phyloP scores from a whole-genome alignment of 1,284 basidiomycete genomes.

The Agaricales sp. region DNA sequence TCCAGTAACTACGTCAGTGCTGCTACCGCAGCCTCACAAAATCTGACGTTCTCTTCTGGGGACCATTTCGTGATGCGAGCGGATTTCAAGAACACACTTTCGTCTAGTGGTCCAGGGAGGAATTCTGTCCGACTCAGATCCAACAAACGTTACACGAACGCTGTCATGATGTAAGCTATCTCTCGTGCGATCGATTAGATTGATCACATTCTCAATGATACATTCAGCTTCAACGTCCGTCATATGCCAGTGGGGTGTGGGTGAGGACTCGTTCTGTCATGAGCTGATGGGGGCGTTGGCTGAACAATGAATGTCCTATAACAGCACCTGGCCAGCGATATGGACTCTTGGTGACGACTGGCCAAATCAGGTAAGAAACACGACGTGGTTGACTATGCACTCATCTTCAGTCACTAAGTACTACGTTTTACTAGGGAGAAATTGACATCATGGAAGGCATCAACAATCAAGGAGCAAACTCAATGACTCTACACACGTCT shows the following conservation, averaged over 20 bases:
- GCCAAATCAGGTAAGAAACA: slow-evolving; percentile 30
- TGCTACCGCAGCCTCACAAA: slow-evolving; percentile 30
- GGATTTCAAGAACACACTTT: slow-evolving; percentile 37
- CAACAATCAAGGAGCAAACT: slow-evolving; percentile 45
- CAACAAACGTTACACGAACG: slow-evolving; percentile 38
- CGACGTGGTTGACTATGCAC: background rate
- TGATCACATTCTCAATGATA: background rate
- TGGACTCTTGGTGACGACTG: slow-evolving; percentile 39
- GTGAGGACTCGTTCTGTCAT: slow-evolving; percentile 25
- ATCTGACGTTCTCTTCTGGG: slow-evolving; percentile 35
- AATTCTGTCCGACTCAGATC: slow-evolving; percentile 49
- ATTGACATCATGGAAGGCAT: slow-evolving; percentile 65
- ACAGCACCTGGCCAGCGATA: slow-evolving; percentile 43
- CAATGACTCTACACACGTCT: slow-evolving; percentile 54
- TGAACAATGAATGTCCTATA: no score
- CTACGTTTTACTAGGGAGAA: slow-evolving; percentile 33
- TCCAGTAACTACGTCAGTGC: slow-evolving; percentile 42
- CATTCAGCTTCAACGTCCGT: slow-evolving; percentile 38
- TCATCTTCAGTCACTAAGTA: background rate
- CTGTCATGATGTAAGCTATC: slow-evolving; percentile 40
- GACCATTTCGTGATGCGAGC: slow-evolving; percentile 43
- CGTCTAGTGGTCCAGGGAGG: slow-evolving; percentile 37
- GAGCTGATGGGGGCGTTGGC: background rate
- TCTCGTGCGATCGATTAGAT: background rate
- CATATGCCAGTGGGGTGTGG: slow-evolving; percentile 57